A percentile compares a stretch with the other conserved stretches of the same genome.
phyloP scores from a whole-genome alignment of 257 asterid species.

The Rhazya stricta region DNA sequence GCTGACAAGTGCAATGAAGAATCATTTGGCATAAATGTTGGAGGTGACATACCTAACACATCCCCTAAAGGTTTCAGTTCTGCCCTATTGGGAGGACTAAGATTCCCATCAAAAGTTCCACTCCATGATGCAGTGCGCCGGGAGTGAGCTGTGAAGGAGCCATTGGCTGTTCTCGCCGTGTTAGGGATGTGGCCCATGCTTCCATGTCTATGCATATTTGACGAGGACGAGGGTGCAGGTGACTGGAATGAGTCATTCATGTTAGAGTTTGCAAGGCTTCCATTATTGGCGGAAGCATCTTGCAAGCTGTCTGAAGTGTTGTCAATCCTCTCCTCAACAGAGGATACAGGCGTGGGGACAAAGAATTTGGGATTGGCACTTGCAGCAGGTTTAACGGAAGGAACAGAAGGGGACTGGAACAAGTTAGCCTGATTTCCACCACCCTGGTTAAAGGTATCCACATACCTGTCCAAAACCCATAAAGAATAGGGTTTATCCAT shows the following conservation, averaged over 20 bases:
- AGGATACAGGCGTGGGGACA: constrained; percentile 53
- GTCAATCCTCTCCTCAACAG: constrained; percentile 39
- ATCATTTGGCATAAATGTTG: constrained; percentile 36
- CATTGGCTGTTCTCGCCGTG: constrained; percentile 19
- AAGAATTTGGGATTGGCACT: constrained; percentile 64
- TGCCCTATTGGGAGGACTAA: constrained; percentile 30
- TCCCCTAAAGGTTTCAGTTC: constrained; percentile 51
- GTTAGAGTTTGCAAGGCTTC: constrained; percentile 38
- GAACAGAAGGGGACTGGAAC: constrained; percentile 58
- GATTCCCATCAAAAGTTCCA: constrained; percentile 52
- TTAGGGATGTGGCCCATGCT: constrained; percentile 66
- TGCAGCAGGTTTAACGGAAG: constrained; percentile 52
- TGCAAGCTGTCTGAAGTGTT: constrained; percentile 28
- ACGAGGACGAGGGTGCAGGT: constrained; percentile 19
- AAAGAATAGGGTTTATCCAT: not conserved
- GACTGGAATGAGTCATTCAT: constrained; percentile 34
- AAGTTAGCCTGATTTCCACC: constrained; percentile 55
- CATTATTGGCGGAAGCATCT: constrained; percentile 26
- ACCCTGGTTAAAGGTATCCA: constrained; percentile 53
- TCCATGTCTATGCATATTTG: constrained; percentile 54
- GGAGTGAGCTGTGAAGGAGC: constrained; percentile 36
- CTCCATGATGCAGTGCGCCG: constrained; percentile 95
- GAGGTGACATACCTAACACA: constrained; percentile 40
- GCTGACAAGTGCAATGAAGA: constrained; percentile 25
- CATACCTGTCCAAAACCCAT: constrained; percentile 34